These are phyloP conservation scores for Metschnikowia reukaufii DNA, from an alignment of 805 yeast species.

Conservation along the genomic window DNA sequence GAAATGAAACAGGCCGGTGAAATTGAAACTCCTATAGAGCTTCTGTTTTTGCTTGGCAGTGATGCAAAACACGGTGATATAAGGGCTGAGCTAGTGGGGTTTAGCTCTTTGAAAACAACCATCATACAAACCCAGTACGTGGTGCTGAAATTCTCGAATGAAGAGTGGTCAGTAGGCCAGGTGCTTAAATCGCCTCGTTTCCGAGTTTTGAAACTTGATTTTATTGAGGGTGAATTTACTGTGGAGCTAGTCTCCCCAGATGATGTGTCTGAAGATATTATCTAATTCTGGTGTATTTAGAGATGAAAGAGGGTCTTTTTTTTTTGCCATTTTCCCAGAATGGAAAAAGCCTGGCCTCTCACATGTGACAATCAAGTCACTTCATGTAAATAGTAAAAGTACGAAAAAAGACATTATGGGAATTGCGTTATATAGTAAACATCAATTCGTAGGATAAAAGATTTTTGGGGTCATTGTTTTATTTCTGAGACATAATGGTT, in stretches of 20 bases:
- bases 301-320: not conserved
- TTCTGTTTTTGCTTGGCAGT: slow-evolving; percentile 23
- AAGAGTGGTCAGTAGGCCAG: slow-evolving; percentile 25
- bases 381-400: too few relatives aligned
- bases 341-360: too few relatives aligned
- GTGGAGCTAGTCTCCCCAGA: slow-evolving; percentile 13
- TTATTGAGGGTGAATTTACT: slow-evolving; percentile 34
- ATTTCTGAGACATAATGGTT: too few relatives aligned
- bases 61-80: slow-evolving; percentile 31
- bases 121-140: slow-evolving; percentile 24
- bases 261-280: not conserved
- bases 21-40: slow-evolving; percentile 23
- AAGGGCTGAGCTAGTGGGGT: slow-evolving; percentile 28
- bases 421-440: too few relatives aligned
- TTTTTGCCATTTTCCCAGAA: too few relatives aligned
- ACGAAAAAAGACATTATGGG: too few relatives aligned
- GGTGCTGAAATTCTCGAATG: slow-evolving; percentile 21
- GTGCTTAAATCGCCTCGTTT: slow-evolving; percentile 21
- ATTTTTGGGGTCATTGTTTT: too few relatives aligned
- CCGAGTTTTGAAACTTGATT: slow-evolving; percentile 30
- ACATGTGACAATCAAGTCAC: too few relatives aligned
- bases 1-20: slow-evolving; percentile 18
- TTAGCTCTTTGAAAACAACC: slow-evolving; percentile 24
- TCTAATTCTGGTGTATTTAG: not conserved
- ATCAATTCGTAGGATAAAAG: too few relatives aligned